Evolutionary conservation across 768 basidiomycete genomes (phyloP).

Genomic region (Leucocoprinus birnbaumii): DNA sequence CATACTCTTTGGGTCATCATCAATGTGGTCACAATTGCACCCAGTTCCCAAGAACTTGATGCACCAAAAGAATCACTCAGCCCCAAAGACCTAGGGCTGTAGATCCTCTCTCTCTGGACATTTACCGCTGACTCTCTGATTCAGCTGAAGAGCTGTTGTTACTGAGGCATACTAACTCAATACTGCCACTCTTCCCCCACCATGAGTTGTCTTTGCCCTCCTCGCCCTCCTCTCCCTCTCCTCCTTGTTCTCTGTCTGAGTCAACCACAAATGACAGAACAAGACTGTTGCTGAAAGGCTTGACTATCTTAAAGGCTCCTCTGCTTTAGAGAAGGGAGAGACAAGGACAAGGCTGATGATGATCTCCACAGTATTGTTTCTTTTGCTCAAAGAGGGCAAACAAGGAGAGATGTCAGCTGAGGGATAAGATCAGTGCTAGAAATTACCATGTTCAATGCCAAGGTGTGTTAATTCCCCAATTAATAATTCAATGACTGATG

Average conservation of each 20-base stretch:
- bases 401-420: constrained; percentile 93
- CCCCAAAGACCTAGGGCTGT: too few species aligned
- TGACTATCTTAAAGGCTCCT: constrained; percentile 10
- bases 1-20: too few species aligned
- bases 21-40: too few species aligned
- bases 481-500: constrained; percentile 7
- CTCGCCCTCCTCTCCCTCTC: constrained; percentile 13
- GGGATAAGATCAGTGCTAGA: constrained; percentile 95
- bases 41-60: too few species aligned
- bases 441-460: constrained; percentile 95
- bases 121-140: too few species aligned
- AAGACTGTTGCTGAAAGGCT: constrained; percentile 4
- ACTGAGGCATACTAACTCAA: too few species aligned
- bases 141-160: too few species aligned
- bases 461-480: constrained; percentile 36
- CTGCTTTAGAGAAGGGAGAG: constrained; percentile 19
- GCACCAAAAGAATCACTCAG: too few species aligned
- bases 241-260: constrained; percentile 13
- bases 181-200: neutral
- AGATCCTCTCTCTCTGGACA: too few species aligned
- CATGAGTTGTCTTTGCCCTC: constrained; percentile 7
- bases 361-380: constrained; percentile 78
- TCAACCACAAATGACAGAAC: neutral
- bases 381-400: constrained; percentile 87
- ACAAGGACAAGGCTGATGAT: constrained; percentile 47